A percentile compares a stretch with the other conserved stretches of the same genome.
These are phyloP conservation scores for Letharia columbiana DNA, from an alignment of 495 filamentous ascomycete genomes.

Conservation along the genomic window DNA sequence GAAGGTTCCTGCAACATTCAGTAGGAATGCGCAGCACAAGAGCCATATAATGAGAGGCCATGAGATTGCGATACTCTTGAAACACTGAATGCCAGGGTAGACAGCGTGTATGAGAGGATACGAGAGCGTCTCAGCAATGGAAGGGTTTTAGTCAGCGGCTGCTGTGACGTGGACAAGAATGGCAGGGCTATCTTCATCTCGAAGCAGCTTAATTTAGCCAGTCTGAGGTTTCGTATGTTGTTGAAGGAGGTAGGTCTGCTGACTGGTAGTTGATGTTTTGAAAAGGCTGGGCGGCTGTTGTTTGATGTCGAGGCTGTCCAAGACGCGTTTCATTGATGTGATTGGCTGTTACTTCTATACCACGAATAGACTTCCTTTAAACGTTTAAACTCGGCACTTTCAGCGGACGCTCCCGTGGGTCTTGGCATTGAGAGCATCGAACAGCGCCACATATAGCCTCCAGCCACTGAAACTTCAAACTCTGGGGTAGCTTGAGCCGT, in stretches of 20 bases:
- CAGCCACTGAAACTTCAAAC: no score
- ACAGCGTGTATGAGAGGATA: conserved; percentile 3
- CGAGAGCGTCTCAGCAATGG: conserved; percentile 14
- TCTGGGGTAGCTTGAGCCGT: no score
- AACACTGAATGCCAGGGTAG: conserved; percentile 7
- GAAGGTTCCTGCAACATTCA: not conserved
- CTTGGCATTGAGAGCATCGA: no score
- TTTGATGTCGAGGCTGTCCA: conserved; percentile 5
- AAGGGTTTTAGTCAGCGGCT: conserved; percentile 20
- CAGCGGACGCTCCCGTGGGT: no score
- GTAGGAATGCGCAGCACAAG: conserved; percentile 8
- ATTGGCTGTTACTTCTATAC: conserved; percentile 5
- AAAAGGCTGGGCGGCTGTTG: conserved; percentile 15
- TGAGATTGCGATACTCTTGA: conserved; percentile 15
- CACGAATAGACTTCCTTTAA: conserved; percentile 1
- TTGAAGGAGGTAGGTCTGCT: not conserved
- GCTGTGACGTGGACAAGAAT: conserved; percentile 16
- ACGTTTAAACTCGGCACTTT: no score
- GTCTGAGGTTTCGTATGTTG: conserved; percentile 9
- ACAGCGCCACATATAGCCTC: no score
- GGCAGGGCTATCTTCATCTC: conserved; percentile 5
- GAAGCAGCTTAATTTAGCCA: conserved; percentile 1
- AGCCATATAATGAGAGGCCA: conserved; percentile 19
- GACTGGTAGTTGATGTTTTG: conserved; percentile 12
- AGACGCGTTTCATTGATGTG: conserved; percentile 9